Base-by-base conservation (phyloP, 257 asterid species). In the Rauvolfia tetraphylla region DNA sequence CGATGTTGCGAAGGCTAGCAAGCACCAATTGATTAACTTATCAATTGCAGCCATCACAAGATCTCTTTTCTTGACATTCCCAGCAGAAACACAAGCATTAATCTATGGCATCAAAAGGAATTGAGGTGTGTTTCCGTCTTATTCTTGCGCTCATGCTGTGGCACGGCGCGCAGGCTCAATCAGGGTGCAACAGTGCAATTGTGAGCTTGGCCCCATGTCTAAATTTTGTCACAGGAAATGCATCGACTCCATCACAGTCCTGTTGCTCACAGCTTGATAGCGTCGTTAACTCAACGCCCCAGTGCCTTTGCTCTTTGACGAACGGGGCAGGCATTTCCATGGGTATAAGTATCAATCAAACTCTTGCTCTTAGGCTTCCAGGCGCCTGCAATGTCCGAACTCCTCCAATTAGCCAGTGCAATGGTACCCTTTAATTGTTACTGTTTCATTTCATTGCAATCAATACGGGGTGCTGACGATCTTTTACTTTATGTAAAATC, bases 201-300 rank as follows among this genome's bases (percentile, higher is more conserved):
- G 49, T 87, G 76, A 82, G 89, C 72, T 67, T 90, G 73, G 72
- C 90, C n/a, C 92, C 93, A 0, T 89, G 93, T 68, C 85, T 89
- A 15, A 78, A 79, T 80, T 90, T 84, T 71, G 90, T 87, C 0
- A 79, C 81, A 2, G 93, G 96, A 11, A 89, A 85, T 66, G 23
- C 88, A 9, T 79, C 92, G 2, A 72, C 84, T 3, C 93, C 92
- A 4, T 70, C 96, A 7, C 33, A 84, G 11, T 67, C 86, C 5
- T 91, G 94, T 74, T 91, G 96, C 83, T 73, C 85, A 14, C 89
- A 85, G 81, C 89, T 90, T 10, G 75, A 76, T 8, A 72, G 59
- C 13, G 83, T 88, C 0, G 88, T 89, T 5, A 72, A 85, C 8
- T 75, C 92, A 1, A 82, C 88, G 44, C 94, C 96, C 0, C 84